Base-by-base conservation (phyloP, 2,329 filamentous ascomycete species). In the Ilyonectria destructans region DNA sequence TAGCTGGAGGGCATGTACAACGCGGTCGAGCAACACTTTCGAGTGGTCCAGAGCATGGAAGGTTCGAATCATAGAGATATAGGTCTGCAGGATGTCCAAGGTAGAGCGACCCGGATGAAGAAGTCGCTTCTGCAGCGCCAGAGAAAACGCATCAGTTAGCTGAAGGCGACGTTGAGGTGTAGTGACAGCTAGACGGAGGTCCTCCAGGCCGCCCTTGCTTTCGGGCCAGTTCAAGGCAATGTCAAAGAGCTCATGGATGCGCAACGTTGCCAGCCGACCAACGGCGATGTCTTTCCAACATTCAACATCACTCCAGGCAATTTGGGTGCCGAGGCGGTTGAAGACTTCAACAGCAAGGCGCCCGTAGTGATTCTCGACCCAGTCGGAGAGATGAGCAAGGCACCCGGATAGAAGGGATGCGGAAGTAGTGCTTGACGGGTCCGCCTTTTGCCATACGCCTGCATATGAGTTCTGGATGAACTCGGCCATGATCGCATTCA, bases 101-200 rank as follows among this genome's bases (percentile, higher is more conserved):
- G 93, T 95, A 19, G 92, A 94, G 46, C 91, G 87, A 3, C 92
- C 93, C 1, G 93, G 91, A 75, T 96, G 92, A 12, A 96, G 83
- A 8, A 97, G 82, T 15, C 92, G 88, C 59, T 84, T 86, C 65
- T 90, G 89, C 19, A 96, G 80, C 12, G 91, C 87, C 9, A 86
- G 83, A 1, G 91, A 89, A 78, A 96, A 96, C 43, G 86, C 87
- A 48, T 90, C 87, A 2, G 92, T 94, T 10, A 96, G 85, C 71
- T 93, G 87, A 21, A 92, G 83, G 58, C 94, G 91, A 37, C 90
- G 88, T 63, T 90, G 88, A 3, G 92, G 87, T 1, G 91, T 91
- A 12, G 89, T 92, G 33, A 94, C 88, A 52, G 91, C 90, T 61
- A 91, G 88, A 68, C 91, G 87, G 69, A 96, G 87, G 76, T 96